A percentile compares a stretch with the other conserved stretches of the same genome.
These are phyloP conservation scores for Miscanthus sacchariflorus DNA, from an alignment of 202 grass and related monocot species.

Conservation along the genomic window DNA sequence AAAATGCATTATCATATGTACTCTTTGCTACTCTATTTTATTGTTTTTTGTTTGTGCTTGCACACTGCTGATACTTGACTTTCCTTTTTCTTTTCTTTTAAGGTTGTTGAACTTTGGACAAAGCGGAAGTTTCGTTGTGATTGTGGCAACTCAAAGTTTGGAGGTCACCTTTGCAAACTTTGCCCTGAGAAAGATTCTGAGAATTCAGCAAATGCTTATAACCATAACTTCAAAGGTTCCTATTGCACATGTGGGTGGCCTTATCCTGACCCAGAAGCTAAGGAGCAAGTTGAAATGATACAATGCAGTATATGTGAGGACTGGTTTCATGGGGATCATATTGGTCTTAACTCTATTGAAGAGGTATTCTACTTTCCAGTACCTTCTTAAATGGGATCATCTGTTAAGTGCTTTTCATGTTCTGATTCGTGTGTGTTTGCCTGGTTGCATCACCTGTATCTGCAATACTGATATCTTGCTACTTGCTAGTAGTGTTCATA, in stretches of 20 bases:
- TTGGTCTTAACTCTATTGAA: slow-evolving; percentile 74
- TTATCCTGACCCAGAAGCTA: slow-evolving; percentile 94
- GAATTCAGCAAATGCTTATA: slow-evolving; percentile 84
- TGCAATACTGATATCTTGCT: neutral
- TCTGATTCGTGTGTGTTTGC: slow-evolving; percentile 30
- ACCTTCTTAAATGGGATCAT: slow-evolving; percentile 28
- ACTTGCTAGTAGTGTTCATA: neutral
- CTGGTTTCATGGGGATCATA: slow-evolving; percentile 96
- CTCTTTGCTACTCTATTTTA: slow-evolving; percentile 17
- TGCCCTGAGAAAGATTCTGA: slow-evolving; percentile 77
- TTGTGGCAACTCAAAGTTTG: slow-evolving; percentile 95
- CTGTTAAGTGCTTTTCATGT: neutral
- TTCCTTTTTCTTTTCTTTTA: neutral
- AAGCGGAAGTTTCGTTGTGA: slow-evolving; percentile 94
- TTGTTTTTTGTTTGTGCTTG: neutral
- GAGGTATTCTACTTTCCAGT: slow-evolving; percentile 62
- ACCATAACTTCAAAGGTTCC: slow-evolving; percentile 92
- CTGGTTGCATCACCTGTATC: neutral
- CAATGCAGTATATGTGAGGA: slow-evolving; percentile 98
- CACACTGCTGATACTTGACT: slow-evolving; percentile 20
- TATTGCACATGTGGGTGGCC: slow-evolving; percentile 93
- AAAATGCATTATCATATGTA: slow-evolving; percentile 17
- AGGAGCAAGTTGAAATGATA: slow-evolving; percentile 97
- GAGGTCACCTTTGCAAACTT: slow-evolving; percentile 77
- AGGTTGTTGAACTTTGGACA: slow-evolving; percentile 97